Base-by-base conservation (phyloP, 768 basidiomycete genomes). In the Lentinula edodes region DNA sequence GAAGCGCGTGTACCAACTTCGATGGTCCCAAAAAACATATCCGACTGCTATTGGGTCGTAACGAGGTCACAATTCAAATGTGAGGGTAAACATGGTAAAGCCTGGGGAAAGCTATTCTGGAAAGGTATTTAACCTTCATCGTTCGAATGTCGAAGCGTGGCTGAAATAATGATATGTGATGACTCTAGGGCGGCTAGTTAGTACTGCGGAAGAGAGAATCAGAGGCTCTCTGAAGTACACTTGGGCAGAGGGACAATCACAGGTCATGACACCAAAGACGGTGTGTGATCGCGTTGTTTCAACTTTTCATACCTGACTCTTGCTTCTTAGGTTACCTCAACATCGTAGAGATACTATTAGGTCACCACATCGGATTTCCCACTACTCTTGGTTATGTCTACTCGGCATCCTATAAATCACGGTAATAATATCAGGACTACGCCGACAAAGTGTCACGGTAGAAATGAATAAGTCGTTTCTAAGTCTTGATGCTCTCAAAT, bases 71-170 rank as follows among this genome's bases (percentile, higher is more conserved):
- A 77, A 63, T 84, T 93, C 70, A 94, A 93, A 72, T 76, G 77
- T 46, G 86, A 86, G 65, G 91, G 91, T 32, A 77, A 72, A 32
- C 89, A 92, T 66, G 92, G 92, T 2, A 92, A 87, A 71, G 91
- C 84, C 16, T 94, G 93, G 93, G 92, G 92, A 6, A 76, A 78
- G 62, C 74, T 93, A 5, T 80, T 85, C 60, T 94, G 91, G 90
- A 85, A 80, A 76, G 90, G 92, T 92, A 57, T 62, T 85, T 92
- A 57, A 62, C 85, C 32, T 58, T 13, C 15, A 28, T 28, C 28
- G 28, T 28, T 41, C 35, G 20, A n/a, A 12, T 15, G 23, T 61
- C 55, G 52, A n/a, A 53, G 42, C 39, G 36, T 63, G 36, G 20
- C 8, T 57, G 38, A 61, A 51, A 45, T 43, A 28, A 13, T 28